Evolutionary conservation across 495 filamentous ascomycete genomes (phyloP), one percentile per base, ranked within the genome.

Genomic region (Neurospora discreta): DNA sequence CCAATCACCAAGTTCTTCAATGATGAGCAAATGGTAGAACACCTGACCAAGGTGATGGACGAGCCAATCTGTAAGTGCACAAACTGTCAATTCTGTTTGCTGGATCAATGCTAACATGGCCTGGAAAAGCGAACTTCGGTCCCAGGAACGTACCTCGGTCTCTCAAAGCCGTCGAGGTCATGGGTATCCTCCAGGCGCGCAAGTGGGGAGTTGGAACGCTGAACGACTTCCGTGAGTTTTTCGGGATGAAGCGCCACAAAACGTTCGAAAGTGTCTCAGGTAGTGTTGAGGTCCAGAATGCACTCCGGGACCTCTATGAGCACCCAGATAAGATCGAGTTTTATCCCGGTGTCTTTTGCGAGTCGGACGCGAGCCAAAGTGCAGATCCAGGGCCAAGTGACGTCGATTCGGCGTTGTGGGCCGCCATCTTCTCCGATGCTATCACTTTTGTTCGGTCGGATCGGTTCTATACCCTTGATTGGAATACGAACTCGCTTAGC

Each of bases 181-280:
- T 95, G 3, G 92, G 92, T 41, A 94, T 95, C 46, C 84, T 90
- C 73, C 92, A 95, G 74, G 89, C 89, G 3, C 89, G 92, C 6
- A 83, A 87, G 7, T 94, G 92, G 92, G 91, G 91, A 71, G 75
- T 93, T 44, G 90, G 90, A 11, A 90, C 90, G 2, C 80, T 95
- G 69, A 95, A 95, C 75, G 92, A 95, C 80, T 93, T 95, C 80
- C 86, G 92, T 40, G 81, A 88, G 68, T 92, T 90, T 81, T 93
- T 94, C 77, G 88, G 87, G 30, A 80, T 94, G 58, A 82, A 85
- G 69, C 85, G 85, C 10, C 87, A 93, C 77, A 81, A 87, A 72
- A 90, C 88, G 0, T 95, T 95, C 74, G 88, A 90, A 68, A 88
- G 90, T 69, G 94, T 96, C 78, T 94, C 92, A 69, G 82, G 86